Conservation (phyloP, 441 rosid species). For the Pelargonium myrrhifolium region DNA sequence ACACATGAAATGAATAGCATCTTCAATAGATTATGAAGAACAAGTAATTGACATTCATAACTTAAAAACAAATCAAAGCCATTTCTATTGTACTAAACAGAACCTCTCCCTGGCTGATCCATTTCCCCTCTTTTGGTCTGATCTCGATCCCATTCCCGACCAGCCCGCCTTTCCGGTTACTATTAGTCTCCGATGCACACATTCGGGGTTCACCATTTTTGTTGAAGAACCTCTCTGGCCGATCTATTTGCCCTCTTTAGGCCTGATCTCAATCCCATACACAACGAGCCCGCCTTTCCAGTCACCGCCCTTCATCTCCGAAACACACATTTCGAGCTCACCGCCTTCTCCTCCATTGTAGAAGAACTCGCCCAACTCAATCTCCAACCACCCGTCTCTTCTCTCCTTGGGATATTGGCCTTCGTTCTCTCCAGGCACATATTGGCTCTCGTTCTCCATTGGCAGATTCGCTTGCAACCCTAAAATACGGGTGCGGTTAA, state of each 20-base stretch:
- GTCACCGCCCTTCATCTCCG: constrained; percentile 20
- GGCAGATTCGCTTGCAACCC: constrained; percentile 4
- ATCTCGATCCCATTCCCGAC: constrained; percentile 45
- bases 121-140: constrained; percentile 29
- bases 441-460: neutral
- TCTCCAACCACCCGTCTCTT: constrained; percentile 42
- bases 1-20: no score
- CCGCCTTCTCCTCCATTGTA: constrained; percentile 22
- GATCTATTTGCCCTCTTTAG: constrained; percentile 16
- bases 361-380: constrained; percentile 40
- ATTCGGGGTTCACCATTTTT: constrained; percentile 31
- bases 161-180: constrained; percentile 34
- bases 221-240: constrained; percentile 14
- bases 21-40: no score
- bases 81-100: no score
- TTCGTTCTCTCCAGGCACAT: neutral
- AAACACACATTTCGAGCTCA: constrained; percentile 34
- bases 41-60: no score
- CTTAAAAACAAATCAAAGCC: no score
- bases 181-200: constrained; percentile 27
- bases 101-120: no score
- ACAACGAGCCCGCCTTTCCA: constrained; percentile 40
- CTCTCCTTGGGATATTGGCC: constrained; percentile 19
- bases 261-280: constrained; percentile 53
- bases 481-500: neutral